These are phyloP conservation scores for Coriolopsis trogii DNA, from an alignment of 1,284 basidiomycete genomes.

Conservation along the genomic window DNA sequence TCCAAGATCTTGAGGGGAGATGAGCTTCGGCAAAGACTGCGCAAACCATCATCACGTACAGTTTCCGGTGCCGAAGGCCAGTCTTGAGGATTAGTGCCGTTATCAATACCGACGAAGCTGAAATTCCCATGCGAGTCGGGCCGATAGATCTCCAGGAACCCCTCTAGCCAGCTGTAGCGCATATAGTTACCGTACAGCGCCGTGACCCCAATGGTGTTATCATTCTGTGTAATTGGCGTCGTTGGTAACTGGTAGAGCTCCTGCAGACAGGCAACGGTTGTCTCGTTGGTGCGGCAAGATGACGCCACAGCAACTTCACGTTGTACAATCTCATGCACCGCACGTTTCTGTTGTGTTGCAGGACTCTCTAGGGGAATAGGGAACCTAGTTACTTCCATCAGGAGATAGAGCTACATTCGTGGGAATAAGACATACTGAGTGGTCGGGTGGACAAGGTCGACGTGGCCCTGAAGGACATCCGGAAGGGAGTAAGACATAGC, in stretches of 20 bases:
- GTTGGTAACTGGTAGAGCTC: slow-evolving; percentile 53
- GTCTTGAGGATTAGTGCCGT: slow-evolving; percentile 40
- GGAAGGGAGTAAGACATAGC: slow-evolving; percentile 47
- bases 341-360: neutral
- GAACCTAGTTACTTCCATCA: neutral
- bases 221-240: slow-evolving; percentile 42
- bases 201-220: slow-evolving; percentile 55
- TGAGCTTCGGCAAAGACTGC: no score
- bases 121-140: slow-evolving; percentile 40
- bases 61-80: slow-evolving; percentile 48
- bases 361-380: neutral
- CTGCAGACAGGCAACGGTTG: slow-evolving; percentile 57
- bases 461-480: slow-evolving; percentile 34
- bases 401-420: neutral
- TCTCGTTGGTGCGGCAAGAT: slow-evolving; percentile 41
- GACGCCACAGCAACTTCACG: slow-evolving; percentile 16
- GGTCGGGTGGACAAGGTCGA: slow-evolving; percentile 45
- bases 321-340: slow-evolving; percentile 1
- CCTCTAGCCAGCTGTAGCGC: slow-evolving; percentile 49
- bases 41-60: slow-evolving; percentile 39
- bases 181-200: slow-evolving; percentile 58
- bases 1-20: slow-evolving; percentile 44
- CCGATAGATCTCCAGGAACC: slow-evolving; percentile 51
- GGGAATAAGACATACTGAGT: slow-evolving; percentile 27
- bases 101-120: slow-evolving; percentile 47